Conservation (phyloP, 2,329 filamentous ascomycete genomes). For the Ophiostoma montium region DNA sequence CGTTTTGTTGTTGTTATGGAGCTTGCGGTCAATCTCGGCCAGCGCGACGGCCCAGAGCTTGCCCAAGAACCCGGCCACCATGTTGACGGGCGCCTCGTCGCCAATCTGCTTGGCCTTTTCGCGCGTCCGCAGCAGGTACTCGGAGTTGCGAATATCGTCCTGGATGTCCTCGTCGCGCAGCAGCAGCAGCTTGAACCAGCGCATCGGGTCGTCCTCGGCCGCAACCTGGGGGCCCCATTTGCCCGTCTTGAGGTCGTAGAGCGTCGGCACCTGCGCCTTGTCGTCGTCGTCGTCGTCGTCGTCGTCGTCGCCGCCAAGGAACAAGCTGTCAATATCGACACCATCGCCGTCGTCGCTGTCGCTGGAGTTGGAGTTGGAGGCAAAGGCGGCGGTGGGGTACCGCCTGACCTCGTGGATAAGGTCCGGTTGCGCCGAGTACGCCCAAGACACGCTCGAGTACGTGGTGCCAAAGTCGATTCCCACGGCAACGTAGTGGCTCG, state of each 20-base stretch:
- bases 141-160: slow-evolving; percentile 7
- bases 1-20: background rate
- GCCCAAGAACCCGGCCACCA: slow-evolving; percentile 21
- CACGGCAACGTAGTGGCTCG: slow-evolving; percentile 6
- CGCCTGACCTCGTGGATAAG: no score
- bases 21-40: slow-evolving; percentile 15
- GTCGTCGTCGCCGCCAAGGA: no score
- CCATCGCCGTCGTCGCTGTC: slow-evolving; percentile 4
- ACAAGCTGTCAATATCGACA: no score
- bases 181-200: slow-evolving; percentile 13
- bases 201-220: slow-evolving; percentile 3
- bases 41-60: slow-evolving; percentile 21
- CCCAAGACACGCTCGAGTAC: slow-evolving; percentile 12
- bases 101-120: slow-evolving; percentile 3
- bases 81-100: slow-evolving; percentile 14
- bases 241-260: slow-evolving; percentile 2
- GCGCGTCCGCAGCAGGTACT: slow-evolving; percentile 2
- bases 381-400: no score
- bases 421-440: no score
- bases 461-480: slow-evolving; percentile 13
- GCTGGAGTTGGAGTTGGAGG: background rate
- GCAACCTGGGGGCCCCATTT: slow-evolving; percentile 5
- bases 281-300: slow-evolving; percentile 5
- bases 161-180: slow-evolving; percentile 9
- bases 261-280: slow-evolving; percentile 10